A percentile compares a stretch with the other conserved stretches of the same genome.
Evolutionary conservation across 2,329 filamentous ascomycete genomes (phyloP).

Genomic region (Tolypocladium sp.): DNA sequence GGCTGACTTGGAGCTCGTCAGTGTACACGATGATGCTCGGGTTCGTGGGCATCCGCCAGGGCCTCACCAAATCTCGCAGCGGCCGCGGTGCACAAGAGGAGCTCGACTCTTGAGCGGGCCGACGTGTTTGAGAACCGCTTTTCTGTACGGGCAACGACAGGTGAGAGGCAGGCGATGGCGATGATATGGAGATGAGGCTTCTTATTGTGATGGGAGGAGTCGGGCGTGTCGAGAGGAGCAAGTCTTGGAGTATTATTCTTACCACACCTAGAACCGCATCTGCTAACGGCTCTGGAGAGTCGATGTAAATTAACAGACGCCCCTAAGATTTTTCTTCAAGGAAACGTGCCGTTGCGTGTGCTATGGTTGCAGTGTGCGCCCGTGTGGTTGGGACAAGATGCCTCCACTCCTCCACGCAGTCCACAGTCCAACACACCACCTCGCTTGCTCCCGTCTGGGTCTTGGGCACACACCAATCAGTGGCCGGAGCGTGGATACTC

Average conservation of each 20-base stretch:
- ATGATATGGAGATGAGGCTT: not conserved
- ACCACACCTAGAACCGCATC: not conserved
- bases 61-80: constrained; percentile 18
- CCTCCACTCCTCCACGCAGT: not conserved
- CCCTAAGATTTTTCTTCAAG: not conserved
- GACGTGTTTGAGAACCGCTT: not conserved
- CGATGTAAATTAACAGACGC: not conserved
- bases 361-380: no score
- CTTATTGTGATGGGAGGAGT: not conserved
- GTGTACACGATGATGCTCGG: constrained; percentile 41
- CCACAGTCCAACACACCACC: not conserved
- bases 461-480: not conserved
- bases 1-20: constrained; percentile 9
- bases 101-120: not conserved
- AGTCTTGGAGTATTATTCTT: not conserved
- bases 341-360: no score
- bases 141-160: not conserved
- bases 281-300: not conserved
- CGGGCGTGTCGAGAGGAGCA: not conserved
- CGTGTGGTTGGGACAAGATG: not conserved
- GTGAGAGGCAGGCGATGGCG: no score
- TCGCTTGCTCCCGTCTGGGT: constrained; percentile 2
- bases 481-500: not conserved
- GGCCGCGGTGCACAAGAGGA: constrained; percentile 8
- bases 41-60: constrained; percentile 38